phyloP scores from a whole-genome alignment of 2,329 filamentous ascomycete genomes.

The Bipolaris cookei region DNA sequence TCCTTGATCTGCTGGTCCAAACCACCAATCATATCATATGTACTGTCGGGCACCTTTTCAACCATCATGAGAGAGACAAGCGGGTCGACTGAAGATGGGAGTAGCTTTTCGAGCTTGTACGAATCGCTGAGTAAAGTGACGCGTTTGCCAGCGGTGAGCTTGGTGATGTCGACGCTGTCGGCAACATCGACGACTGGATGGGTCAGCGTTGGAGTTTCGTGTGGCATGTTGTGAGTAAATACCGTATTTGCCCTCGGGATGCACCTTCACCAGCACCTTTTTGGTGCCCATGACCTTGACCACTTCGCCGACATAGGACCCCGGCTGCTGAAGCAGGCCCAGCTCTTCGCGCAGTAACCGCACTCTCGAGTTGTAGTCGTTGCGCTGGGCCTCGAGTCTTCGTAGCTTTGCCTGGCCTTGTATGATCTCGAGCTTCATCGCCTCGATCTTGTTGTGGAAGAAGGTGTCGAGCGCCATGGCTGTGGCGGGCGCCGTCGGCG shows the following conservation, averaged over 20 bases:
- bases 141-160: constrained; percentile 96
- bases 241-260: constrained; percentile 99
- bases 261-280: constrained; percentile 98
- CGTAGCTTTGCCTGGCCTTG: constrained; percentile 95
- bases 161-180: constrained; percentile 90
- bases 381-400: constrained; percentile 94
- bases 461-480: constrained; percentile 99
- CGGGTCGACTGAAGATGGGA: constrained; percentile 96
- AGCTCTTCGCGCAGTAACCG: constrained; percentile 94
- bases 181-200: constrained; percentile 87
- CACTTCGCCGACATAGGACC: constrained; percentile 98
- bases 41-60: constrained; percentile 98
- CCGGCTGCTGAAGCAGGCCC: constrained; percentile 92
- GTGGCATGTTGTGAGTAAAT: constrained; percentile 46
- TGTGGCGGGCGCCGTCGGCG: constrained; percentile 47
- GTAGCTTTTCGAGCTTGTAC: constrained; percentile 98
- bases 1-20: constrained; percentile 99
- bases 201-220: constrained; percentile 6
- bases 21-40: constrained; percentile 99
- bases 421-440: constrained; percentile 99
- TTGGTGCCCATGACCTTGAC: constrained; percentile 99
- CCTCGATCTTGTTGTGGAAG: constrained; percentile 99
- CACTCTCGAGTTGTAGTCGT: constrained; percentile 99
- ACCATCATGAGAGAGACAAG: constrained; percentile 99
- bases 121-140: constrained; percentile 95